Percentiles rank a stretch among this genome's conserved stretches.
phyloP scores from a whole-genome alignment of 129 eudicot species.

The Helichrysum umbraculigerum region DNA sequence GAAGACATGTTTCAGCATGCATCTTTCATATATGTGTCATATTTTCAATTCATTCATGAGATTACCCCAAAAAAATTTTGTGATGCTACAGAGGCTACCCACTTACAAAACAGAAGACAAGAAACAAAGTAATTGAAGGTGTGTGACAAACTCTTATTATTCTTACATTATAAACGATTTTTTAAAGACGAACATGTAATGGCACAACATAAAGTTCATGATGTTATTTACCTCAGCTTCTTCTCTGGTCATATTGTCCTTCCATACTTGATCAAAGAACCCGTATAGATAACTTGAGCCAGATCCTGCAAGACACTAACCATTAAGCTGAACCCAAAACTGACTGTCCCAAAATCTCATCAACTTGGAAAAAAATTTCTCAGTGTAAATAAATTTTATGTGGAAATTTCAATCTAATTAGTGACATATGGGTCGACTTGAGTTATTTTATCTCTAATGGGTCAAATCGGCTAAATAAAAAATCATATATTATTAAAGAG shows the following conservation, averaged over 20 bases:
- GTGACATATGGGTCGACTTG: not conserved
- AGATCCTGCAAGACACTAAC: constrained; percentile 57
- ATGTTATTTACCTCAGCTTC: constrained; percentile 86
- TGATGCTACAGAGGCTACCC: not conserved
- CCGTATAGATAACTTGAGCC: constrained; percentile 95
- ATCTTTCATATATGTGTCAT: not conserved
- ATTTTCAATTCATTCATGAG: not conserved
- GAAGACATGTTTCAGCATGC: not conserved
- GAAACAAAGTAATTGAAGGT: not conserved
- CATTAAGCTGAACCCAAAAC: not conserved
- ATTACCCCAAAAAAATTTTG: not conserved
- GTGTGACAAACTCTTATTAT: not conserved
- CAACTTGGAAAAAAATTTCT: not conserved
- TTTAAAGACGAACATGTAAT: not conserved
- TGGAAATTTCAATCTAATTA: not conserved
- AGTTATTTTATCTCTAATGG: not conserved
- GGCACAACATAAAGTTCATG: not conserved
- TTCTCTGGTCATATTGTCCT: constrained; percentile 86
- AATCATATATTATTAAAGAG: no score
- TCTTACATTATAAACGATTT: not conserved
- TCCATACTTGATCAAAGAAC: constrained; percentile 97
- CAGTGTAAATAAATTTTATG: not conserved
- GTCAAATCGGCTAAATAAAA: not conserved
- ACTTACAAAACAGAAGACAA: not conserved
- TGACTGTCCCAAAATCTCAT: no score